Evolutionary conservation across 768 basidiomycete species (phyloP), one percentile per base, ranked within the genome.

Genomic region (Sistotremastrum suecicum): DNA sequence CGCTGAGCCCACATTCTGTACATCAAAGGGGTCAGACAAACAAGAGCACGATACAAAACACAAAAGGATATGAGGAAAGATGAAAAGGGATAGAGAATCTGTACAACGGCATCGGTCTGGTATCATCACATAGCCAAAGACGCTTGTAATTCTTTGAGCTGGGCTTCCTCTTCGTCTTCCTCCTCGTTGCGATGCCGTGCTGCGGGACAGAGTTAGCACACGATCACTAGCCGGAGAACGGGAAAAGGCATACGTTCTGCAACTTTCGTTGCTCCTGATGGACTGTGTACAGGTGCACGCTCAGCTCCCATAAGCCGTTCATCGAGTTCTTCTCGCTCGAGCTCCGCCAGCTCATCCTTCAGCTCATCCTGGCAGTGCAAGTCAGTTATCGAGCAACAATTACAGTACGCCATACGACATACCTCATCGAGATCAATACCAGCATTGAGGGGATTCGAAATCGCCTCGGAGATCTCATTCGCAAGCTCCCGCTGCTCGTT

Each of bases 91-190:
- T 42, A 43, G 30, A 34, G 43, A 31, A 46, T 29, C 20, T 11
- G 37, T 44, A 46, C 41, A 42, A 9, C 28, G n/a, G 30, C 10
- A 42, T n/a, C 10, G 41, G 3, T 10, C 41, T 10, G 28, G 29
- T 11, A 42, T 10, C 9, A 52, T 61, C 69, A 89, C 83, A 94
- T 86, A 20, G 88, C 80, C 58, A 92, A 66, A 37, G 74, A 75
- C 20, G 88, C 91, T 66, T 95, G 92, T 53, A 98, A 69, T 60
- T 86, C 80, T 62, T 73, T 76, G 59, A 98, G 76, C 63, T 94
- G 80, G 39, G 75, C 79, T 52, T 88, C 92, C 61, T 97, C 94
- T 68, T 94, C 89, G 62, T 88, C 87, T 59, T 91, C 89, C 51
- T 73, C 76, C 45, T 67, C 71, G 54, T 60, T 60, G 44, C 48